These are phyloP conservation scores for Aspergillus oerlinghausenensis DNA, from an alignment of 2,329 filamentous ascomycete genomes.

Conservation along the genomic window DNA sequence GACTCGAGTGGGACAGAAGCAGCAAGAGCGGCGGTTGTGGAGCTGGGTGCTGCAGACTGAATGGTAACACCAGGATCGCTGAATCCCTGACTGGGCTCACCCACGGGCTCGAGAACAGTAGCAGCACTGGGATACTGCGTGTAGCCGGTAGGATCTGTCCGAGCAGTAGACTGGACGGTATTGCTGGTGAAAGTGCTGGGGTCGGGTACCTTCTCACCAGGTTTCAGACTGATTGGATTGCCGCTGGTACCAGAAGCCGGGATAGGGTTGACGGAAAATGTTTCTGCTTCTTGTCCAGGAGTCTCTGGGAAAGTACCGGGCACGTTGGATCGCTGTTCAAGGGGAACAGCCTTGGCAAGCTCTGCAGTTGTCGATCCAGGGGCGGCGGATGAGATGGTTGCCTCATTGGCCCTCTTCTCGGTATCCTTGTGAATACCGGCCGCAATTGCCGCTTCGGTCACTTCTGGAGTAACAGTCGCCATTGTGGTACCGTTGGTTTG, in stretches of 20 bases:
- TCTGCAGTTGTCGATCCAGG: conserved; percentile 66
- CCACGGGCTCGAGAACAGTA: conserved; percentile 56
- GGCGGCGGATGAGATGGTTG: conserved; percentile 60
- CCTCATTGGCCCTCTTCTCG: conserved; percentile 23
- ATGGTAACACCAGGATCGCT: conserved; percentile 52
- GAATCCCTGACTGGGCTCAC: conserved; percentile 34
- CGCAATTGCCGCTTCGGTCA: conserved; percentile 60
- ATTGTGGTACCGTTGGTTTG: conserved; percentile 25
- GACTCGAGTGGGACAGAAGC: conserved; percentile 42
- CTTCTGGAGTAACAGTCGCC: conserved; percentile 64
- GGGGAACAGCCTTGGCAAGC: conserved; percentile 63
- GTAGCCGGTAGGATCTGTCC: conserved; percentile 78
- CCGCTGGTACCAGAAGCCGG: conserved; percentile 56
- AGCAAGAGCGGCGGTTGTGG: conserved; percentile 44
- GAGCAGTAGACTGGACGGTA: conserved; percentile 62
- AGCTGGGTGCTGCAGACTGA: conserved; percentile 47
- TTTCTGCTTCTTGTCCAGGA: conserved; percentile 50
- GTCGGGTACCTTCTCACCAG: conserved; percentile 77
- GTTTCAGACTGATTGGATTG: conserved; percentile 74
- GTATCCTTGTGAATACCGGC: conserved; percentile 31
- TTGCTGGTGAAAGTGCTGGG: conserved; percentile 59
- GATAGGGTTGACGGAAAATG: conserved; percentile 52
- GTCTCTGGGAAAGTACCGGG: conserved; percentile 72
- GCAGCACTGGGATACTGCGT: conserved; percentile 61
- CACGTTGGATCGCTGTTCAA: conserved; percentile 49